Evolutionary conservation across 2,329 filamentous ascomycete species (phyloP), one percentile per base, ranked within the genome.

Genomic region (Achaetomium macrosporum): DNA sequence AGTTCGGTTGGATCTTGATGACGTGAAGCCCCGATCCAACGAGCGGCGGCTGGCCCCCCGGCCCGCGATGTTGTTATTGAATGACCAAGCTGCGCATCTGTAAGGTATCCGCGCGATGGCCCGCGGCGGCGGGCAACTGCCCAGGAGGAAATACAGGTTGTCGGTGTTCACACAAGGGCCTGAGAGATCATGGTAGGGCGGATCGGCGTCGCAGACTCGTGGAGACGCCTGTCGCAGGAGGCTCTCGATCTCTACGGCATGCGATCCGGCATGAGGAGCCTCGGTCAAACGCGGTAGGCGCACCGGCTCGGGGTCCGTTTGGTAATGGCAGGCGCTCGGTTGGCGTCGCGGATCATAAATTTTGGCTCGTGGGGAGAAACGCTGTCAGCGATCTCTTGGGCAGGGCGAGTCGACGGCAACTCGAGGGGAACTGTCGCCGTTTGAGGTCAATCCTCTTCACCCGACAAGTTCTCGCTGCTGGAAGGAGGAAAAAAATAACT

Each of bases 91-190:
- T 57, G 54, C 55, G 63, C 66, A 61, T 61, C 61, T 69, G 64
- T 63, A 64, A 63, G 66, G 68, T 70, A 71, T 71, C 67, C 67
- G 68, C 64, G 65, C 64, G 67, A 69, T 67, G 66, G 69, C 68
- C 69, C 71, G 70, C 71, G 65, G 67, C 53, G 66, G 69, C 66
- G 71, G 68, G 65, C 66, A 64, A 61, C 64, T 63, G 63, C 64
- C 63, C 57, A 57, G 61, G 66, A 65, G 60, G 64, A 68, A 64
- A 73, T 69, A 73, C 71, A 73, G 71, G 65, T 68, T 74, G 70
- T 66, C 67, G 57, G 64, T 60, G 66, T 68, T 67, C 60, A 62
- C 48, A 46, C 45, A 42, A 30, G 44, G 47, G 45, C 47, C 54
- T 51, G 57, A 31, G 56, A 57, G 55, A 51, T 53, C 65, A 65